Conservation (phyloP, 2,329 filamentous ascomycete species). For the Aspergillus hortae region DNA sequence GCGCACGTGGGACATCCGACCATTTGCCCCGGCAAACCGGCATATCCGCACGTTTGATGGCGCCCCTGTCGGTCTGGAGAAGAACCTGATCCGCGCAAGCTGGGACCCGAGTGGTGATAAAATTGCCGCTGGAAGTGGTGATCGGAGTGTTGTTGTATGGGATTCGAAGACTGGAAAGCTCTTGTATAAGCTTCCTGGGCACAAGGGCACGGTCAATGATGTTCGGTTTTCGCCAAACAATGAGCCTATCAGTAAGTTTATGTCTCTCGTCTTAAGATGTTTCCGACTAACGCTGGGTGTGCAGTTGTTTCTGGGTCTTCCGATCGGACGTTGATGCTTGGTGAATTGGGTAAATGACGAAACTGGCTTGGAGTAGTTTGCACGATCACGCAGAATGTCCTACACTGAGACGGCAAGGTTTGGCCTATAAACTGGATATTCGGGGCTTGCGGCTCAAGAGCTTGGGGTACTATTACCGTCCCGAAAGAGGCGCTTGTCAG, state of each 20-base stretch:
- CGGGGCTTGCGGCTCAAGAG: neutral
- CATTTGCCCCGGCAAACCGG: constrained; percentile 85
- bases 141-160: constrained; percentile 90
- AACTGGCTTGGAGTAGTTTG: neutral
- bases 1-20: constrained; percentile 91
- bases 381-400: neutral
- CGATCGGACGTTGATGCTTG: constrained; percentile 79
- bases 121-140: constrained; percentile 84
- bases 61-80: constrained; percentile 81
- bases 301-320: constrained; percentile 84
- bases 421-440: neutral
- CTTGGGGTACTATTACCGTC: too few species aligned
- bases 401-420: neutral
- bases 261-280: neutral
- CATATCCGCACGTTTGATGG: constrained; percentile 87
- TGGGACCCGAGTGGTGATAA: constrained; percentile 85
- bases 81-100: constrained; percentile 84
- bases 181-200: constrained; percentile 89
- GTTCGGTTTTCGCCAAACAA: constrained; percentile 82
- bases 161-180: constrained; percentile 83
- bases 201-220: constrained; percentile 92
- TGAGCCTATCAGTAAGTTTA: constrained; percentile 78
- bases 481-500: too few species aligned
- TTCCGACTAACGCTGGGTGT: constrained; percentile 7
- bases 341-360: constrained; percentile 67